These are phyloP conservation scores for Incumbomyces delicatus DNA, from an alignment of 2,329 filamentous ascomycete species.

Conservation along the genomic window DNA sequence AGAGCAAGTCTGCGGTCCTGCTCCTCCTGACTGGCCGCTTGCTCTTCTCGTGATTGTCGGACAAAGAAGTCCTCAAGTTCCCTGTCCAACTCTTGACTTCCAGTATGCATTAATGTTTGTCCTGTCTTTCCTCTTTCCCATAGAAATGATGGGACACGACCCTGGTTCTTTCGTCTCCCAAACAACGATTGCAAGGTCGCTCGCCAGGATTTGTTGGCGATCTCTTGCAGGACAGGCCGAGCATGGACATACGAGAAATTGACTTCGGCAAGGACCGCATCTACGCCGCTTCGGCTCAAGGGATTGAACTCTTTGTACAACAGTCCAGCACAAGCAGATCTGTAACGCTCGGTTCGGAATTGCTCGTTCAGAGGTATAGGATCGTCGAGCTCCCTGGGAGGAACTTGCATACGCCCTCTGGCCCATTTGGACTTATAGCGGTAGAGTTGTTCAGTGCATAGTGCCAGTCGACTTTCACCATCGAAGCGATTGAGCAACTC, in stretches of 20 bases:
- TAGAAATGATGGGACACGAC: constrained; percentile 31
- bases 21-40: constrained; percentile 28
- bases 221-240: constrained; percentile 33
- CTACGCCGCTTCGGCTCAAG: constrained; percentile 35
- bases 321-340: constrained; percentile 29
- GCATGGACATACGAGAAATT: constrained; percentile 38
- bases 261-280: constrained; percentile 38
- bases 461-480: constrained; percentile 35
- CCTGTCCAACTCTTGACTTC: constrained; percentile 33
- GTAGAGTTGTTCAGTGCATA: constrained; percentile 39
- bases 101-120: constrained; percentile 26
- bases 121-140: constrained; percentile 28
- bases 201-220: constrained; percentile 35
- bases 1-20: constrained; percentile 31
- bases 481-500: constrained; percentile 38
- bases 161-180: constrained; percentile 32
- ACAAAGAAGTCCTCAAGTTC: constrained; percentile 32
- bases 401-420: constrained; percentile 36
- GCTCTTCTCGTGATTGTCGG: constrained; percentile 28
- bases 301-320: constrained; percentile 35
- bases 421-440: constrained; percentile 39
- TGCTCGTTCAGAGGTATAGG: constrained; percentile 31
- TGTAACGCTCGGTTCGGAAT: constrained; percentile 37
- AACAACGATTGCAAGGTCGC: constrained; percentile 34
- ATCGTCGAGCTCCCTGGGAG: constrained; percentile 18